Evolutionary conservation across 2,329 filamentous ascomycete genomes (phyloP).

Genomic region (Rugonectria rugulosa): DNA sequence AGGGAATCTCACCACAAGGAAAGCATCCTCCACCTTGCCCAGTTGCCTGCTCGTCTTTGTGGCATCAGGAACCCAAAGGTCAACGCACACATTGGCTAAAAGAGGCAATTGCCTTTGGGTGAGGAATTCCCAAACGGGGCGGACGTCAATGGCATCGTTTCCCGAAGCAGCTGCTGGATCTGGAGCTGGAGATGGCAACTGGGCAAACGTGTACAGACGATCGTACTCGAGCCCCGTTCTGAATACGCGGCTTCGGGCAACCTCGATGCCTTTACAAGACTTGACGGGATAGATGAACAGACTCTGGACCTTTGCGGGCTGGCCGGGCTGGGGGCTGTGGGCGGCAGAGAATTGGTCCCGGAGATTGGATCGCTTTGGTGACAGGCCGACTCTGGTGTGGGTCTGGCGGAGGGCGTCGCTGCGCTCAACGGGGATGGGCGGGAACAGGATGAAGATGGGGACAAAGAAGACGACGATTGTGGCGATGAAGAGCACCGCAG

Average conservation of each 20-base stretch:
- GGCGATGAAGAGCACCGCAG: slow-evolving; percentile 50
- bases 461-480: slow-evolving; percentile 60
- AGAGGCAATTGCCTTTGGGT: slow-evolving; percentile 74
- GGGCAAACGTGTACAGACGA: slow-evolving; percentile 83
- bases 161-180: slow-evolving; percentile 6
- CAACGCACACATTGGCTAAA: slow-evolving; percentile 73
- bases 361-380: slow-evolving; percentile 48
- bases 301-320: slow-evolving; percentile 57
- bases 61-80: slow-evolving; percentile 74
- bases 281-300: slow-evolving; percentile 86
- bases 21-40: slow-evolving; percentile 61
- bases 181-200: slow-evolving; percentile 46
- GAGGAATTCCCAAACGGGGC: slow-evolving; percentile 72
- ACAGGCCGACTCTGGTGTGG: slow-evolving; percentile 57
- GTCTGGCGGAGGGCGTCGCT: slow-evolving; percentile 64
- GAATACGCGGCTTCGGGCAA: slow-evolving; percentile 69
- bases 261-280: slow-evolving; percentile 79
- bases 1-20: slow-evolving; percentile 73
- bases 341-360: slow-evolving; percentile 34
- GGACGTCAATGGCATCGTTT: slow-evolving; percentile 37
- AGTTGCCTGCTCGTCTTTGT: slow-evolving; percentile 59
- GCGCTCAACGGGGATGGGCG: slow-evolving; percentile 59
- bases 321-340: slow-evolving; percentile 30
- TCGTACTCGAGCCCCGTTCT: slow-evolving; percentile 79
- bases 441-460: slow-evolving; percentile 62